These are phyloP conservation scores for Aspergillus ruber DNA, from an alignment of 2,329 filamentous ascomycete species.

Conservation along the genomic window DNA sequence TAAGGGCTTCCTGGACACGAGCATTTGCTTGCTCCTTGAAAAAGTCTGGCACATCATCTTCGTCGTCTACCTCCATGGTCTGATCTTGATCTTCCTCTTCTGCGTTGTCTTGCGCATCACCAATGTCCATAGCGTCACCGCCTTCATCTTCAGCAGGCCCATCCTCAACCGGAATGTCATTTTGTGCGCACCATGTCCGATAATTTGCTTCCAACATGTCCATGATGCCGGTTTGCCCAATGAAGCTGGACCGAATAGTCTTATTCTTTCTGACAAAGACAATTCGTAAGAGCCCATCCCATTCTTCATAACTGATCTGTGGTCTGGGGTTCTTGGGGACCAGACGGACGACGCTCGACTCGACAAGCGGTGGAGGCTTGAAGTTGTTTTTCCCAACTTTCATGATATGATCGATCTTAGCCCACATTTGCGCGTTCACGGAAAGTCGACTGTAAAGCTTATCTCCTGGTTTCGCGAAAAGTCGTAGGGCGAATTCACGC, in stretches of 20 bases:
- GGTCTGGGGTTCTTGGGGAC: conserved; percentile 81
- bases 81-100: conserved; percentile 47
- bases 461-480: conserved; percentile 83
- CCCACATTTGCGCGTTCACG: conserved; percentile 92
- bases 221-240: conserved; percentile 74
- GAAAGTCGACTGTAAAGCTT: conserved; percentile 83
- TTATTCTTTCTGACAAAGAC: conserved; percentile 87
- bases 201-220: conserved; percentile 83
- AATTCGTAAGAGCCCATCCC: conserved; percentile 80
- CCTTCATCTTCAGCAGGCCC: conserved; percentile 36
- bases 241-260: conserved; percentile 73
- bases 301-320: conserved; percentile 88
- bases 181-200: conserved; percentile 80
- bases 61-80: conserved; percentile 45
- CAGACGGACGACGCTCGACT: conserved; percentile 82
- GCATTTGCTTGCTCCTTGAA: conserved; percentile 59
- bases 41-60: conserved; percentile 72
- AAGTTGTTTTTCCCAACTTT: conserved; percentile 97
- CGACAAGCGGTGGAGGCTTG: conserved; percentile 86
- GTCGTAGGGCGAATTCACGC: conserved; percentile 82
- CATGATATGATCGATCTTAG: conserved; percentile 66
- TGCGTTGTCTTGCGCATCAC: conserved; percentile 27
- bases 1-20: conserved; percentile 34
- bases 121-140: conserved; percentile 32
- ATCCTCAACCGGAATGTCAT: conserved; percentile 73